Conservation (phyloP, 345 rosid species). For the Arabis alpina region DNA sequence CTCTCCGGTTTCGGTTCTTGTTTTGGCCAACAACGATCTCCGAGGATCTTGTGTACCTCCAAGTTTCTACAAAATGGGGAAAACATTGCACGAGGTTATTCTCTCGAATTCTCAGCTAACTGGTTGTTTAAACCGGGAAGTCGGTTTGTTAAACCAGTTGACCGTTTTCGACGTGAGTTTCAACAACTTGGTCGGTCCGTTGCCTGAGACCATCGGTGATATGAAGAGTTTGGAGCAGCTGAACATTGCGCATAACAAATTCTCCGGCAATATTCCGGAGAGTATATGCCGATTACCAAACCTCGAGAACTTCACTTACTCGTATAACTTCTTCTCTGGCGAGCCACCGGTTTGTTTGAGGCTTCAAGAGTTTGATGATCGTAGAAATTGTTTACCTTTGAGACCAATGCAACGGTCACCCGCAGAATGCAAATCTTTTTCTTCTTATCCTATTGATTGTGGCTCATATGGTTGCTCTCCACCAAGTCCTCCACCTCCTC, state of each 20-base stretch:
- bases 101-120: constrained; percentile 56
- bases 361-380: constrained; percentile 58
- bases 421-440: constrained; percentile 59
- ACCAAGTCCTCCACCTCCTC: constrained; percentile 38
- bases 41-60: constrained; percentile 67
- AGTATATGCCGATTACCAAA: constrained; percentile 68
- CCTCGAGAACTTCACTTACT: constrained; percentile 77
- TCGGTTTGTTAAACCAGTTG: constrained; percentile 57
- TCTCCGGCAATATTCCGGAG: constrained; percentile 68
- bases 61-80: constrained; percentile 66
- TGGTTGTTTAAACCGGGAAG: constrained; percentile 69
- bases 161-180: constrained; percentile 75
- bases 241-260: constrained; percentile 65
- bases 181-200: constrained; percentile 67
- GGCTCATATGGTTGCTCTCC: constrained; percentile 59
- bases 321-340: constrained; percentile 61
- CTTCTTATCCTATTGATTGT: constrained; percentile 60
- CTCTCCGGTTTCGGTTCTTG: constrained; percentile 77
- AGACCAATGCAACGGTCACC: constrained; percentile 69
- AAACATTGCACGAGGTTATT: constrained; percentile 58
- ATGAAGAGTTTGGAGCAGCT: constrained; percentile 81
- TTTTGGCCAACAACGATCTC: constrained; percentile 72
- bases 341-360: constrained; percentile 67
- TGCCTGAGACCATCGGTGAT: constrained; percentile 66
- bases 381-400: constrained; percentile 61